These are phyloP conservation scores for Mrakia blollopis DNA, from an alignment of 768 basidiomycete species.

Conservation along the genomic window DNA sequence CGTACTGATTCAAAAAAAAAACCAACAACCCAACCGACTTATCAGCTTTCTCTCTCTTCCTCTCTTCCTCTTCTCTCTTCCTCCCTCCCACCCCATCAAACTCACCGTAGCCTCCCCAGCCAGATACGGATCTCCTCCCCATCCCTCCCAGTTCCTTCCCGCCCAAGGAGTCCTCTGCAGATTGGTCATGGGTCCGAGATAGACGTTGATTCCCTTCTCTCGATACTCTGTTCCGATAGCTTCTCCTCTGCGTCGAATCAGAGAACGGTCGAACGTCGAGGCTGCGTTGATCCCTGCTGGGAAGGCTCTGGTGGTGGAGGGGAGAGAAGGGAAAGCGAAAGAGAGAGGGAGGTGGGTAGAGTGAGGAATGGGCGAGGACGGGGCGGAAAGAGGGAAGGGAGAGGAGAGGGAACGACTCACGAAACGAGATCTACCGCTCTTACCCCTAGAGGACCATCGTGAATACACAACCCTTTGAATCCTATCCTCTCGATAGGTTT, in stretches of 20 bases:
- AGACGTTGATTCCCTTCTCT: constrained; percentile 28
- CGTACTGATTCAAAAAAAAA: constrained; percentile 43
- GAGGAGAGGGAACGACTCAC: not conserved
- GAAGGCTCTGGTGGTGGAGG: constrained; percentile 43
- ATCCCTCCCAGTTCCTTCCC: constrained; percentile 11
- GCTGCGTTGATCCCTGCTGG: constrained; percentile 78
- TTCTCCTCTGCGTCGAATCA: constrained; percentile 13
- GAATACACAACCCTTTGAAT: constrained; percentile 53
- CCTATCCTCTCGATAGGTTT: constrained; percentile 39
- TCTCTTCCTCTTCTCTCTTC: not conserved
- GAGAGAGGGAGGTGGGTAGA: not conserved
- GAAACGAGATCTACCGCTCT: constrained; percentile 8
- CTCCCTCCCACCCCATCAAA: not conserved
- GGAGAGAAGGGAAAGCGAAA: not conserved
- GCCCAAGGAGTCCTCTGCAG: not conserved
- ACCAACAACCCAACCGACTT: too few species aligned
- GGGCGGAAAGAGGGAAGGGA: not conserved
- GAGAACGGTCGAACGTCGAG: constrained; percentile 50
- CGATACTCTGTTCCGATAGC: constrained; percentile 24
- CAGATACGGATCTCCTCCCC: constrained; percentile 56
- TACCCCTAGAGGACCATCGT: constrained; percentile 48
- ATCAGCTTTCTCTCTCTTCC: not conserved
- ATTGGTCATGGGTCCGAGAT: constrained; percentile 5
- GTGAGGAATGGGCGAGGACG: not conserved
- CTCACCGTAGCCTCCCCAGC: constrained; percentile 59